Percentiles rank a stretch among this genome's conserved stretches.
phyloP scores from a whole-genome alignment of 768 basidiomycete genomes.

The Lactarius indigo region DNA sequence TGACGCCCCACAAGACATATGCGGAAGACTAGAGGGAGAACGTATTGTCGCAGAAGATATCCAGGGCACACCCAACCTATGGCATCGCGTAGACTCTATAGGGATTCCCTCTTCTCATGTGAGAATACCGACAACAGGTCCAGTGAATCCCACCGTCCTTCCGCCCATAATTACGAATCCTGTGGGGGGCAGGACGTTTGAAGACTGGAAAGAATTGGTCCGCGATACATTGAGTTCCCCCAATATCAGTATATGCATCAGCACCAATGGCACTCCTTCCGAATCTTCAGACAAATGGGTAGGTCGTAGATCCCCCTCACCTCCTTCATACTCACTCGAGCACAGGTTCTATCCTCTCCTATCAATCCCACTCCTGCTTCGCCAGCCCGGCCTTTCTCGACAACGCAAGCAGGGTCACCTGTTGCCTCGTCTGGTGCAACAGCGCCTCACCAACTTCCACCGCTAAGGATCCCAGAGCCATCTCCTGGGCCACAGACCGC shows the following conservation, averaged over 20 bases:
- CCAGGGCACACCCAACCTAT: background rate
- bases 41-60: background rate
- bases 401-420: background rate
- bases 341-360: background rate
- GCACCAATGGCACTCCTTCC: background rate
- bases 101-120: too few species aligned
- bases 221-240: background rate
- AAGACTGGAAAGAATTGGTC: constrained; percentile 6
- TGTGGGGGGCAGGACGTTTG: background rate
- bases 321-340: background rate
- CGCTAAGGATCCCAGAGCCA: background rate
- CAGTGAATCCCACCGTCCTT: background rate
- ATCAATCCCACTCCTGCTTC: background rate
- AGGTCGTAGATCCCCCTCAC: background rate
- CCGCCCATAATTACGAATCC: background rate
- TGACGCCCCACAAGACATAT: background rate
- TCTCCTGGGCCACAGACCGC: background rate
- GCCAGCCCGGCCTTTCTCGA: background rate
- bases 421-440: background rate
- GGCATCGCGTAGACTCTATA: background rate
- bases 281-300: background rate
- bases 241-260: background rate
- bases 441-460: background rate
- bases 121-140: background rate
- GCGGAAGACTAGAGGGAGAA: constrained; percentile 17